Base-by-base conservation (phyloP, 495 filamentous ascomycete genomes). In the Hypoxylon fragiforme region DNA sequence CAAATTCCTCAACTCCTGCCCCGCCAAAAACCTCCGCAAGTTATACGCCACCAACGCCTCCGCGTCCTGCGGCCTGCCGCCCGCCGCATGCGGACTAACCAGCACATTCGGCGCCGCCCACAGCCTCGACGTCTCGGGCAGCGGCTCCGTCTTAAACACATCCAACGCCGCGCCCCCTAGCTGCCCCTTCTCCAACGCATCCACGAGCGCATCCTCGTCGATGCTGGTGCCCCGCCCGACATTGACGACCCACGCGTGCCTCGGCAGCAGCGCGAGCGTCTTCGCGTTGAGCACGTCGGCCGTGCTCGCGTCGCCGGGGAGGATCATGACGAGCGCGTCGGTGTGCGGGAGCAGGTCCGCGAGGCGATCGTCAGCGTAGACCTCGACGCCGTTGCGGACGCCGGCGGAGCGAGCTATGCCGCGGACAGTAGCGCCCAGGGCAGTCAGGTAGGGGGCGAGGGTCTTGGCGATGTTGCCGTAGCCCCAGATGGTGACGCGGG, bases 391-490 rank as follows among this genome's bases (percentile, higher is more conserved):
- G 45, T 85, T 80, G 46, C 79, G 77, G 0, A 88, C 87, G 15
- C 80, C 85, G n/a, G 67, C 72, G 31, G 76, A 71, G 1, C 79
- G 56, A 21, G 79, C 79, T 2, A 80, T 54, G 11, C 79, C 79
- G 37, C 55, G 58, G 1, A 76, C 74, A 0, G 47, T 67, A 22
- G 82, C 75, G 31, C 77, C 79, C 37, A 73, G 75, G 3, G 79
- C 86, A 36, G 76, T 72, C 1, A 90, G 84, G 39, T 87, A 82
- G 62, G 78, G 83, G 50, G 84, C 83, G 54, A 96, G 77, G 58
- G 89, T 85, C 74, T 85, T 70, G 36, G 88, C 89, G 44, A 95
- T 95, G 28, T 90, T 90, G 20, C 91, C 91, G 81, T 92, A 91
- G 1, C 91, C 91, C 58, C 94, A 79, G 58, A 96, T 85, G 14